Evolutionary conservation across 208 protist genomes (phyloP).

Genomic region (Giardia duodenalis): DNA sequence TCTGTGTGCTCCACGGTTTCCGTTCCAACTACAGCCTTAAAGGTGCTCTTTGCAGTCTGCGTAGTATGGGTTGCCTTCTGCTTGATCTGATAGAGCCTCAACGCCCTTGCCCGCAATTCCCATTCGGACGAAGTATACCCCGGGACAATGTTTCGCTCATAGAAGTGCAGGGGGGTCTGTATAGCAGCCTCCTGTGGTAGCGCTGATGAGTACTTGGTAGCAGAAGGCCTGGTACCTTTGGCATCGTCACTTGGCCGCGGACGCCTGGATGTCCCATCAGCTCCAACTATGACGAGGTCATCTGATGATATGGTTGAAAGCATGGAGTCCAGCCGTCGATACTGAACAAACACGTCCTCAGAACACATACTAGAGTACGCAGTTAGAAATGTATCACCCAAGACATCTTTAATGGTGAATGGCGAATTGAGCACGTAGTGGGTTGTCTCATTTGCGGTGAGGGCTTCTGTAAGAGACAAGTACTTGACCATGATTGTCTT

Average conservation of each 20-base stretch:
- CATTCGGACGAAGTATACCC: conserved; percentile 19
- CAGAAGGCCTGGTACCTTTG: neutral
- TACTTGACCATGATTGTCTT: neutral
- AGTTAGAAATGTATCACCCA: neutral
- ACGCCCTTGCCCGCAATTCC: conserved; percentile 13
- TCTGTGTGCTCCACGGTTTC: neutral
- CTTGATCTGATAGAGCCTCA: conserved; percentile 18
- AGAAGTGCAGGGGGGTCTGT: conserved; percentile 23
- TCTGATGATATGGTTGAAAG: neutral
- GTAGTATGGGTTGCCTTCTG: neutral
- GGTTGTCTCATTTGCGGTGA: neutral
- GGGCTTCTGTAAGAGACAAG: neutral
- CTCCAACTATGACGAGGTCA: neutral
- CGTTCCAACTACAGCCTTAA: neutral
- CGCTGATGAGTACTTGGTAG: neutral
- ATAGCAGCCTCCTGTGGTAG: neutral
- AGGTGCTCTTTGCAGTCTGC: neutral
- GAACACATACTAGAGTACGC: neutral
- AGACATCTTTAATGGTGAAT: neutral
- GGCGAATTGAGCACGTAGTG: neutral
- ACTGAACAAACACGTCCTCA: neutral
- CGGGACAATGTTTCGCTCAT: neutral
- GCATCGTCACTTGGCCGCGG: neutral
- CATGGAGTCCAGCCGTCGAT: neutral
- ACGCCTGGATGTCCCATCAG: neutral